Percentiles rank a stretch among this genome's conserved stretches.
Conservation (phyloP, 306 rosid genomes). For the Prunus salicina region DNA sequence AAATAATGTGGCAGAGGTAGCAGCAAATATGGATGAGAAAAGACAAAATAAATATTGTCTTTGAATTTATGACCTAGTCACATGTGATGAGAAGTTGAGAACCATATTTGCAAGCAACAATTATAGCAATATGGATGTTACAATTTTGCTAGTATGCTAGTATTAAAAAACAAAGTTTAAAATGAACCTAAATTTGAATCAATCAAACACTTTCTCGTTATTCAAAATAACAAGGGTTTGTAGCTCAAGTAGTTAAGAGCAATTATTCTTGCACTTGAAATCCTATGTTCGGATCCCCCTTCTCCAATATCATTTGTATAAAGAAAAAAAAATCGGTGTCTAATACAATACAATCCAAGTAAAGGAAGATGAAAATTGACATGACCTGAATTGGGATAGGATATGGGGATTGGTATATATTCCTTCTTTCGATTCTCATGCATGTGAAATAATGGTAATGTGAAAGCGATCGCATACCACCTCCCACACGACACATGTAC, state of each 20-base stretch:
- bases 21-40: neutral
- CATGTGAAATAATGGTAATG: constrained; percentile 37
- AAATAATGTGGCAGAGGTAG: neutral
- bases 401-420: neutral
- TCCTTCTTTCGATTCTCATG: neutral
- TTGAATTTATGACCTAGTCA: neutral
- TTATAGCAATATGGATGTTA: neutral
- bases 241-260: too few relatives aligned
- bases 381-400: neutral
- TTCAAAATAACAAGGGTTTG: too few relatives aligned
- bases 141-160: too few relatives aligned
- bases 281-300: too few relatives aligned
- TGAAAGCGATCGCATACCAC: constrained; percentile 34
- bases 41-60: neutral
- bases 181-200: too few relatives aligned
- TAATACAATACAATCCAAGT: neutral
- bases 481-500: constrained; percentile 39
- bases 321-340: neutral
- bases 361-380: neutral
- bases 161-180: too few relatives aligned
- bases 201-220: too few relatives aligned
- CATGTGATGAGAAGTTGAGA: neutral
- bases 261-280: too few relatives aligned
- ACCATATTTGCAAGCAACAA: neutral
- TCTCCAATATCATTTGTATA: neutral